Percentiles rank a stretch among this genome's conserved stretches.
Conservation (phyloP, 768 basidiomycete genomes). For the Dioszegia crocea region DNA sequence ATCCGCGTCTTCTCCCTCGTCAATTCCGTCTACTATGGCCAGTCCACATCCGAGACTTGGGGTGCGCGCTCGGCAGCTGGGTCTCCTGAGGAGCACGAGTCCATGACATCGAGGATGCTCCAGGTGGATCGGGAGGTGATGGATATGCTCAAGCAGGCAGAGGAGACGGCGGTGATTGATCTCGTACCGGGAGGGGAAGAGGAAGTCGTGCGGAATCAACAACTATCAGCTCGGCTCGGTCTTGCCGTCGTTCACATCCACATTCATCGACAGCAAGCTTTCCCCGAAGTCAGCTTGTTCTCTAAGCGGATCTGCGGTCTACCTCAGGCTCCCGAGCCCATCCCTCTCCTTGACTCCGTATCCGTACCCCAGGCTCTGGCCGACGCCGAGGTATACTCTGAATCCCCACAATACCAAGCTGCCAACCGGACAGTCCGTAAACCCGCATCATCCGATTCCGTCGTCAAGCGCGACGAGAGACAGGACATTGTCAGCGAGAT, state of each 20-base stretch:
- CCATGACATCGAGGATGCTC: slow-evolving; percentile 19
- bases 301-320: slow-evolving; percentile 47
- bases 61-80: neutral
- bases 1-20: slow-evolving; percentile 37
- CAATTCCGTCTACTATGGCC: slow-evolving; percentile 37
- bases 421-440: neutral
- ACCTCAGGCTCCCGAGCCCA: slow-evolving; percentile 26
- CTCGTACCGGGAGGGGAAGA: slow-evolving; percentile 48
- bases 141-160: slow-evolving; percentile 41
- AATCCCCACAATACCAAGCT: neutral
- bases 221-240: slow-evolving; percentile 43
- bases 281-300: slow-evolving; percentile 49
- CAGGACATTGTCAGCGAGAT: slow-evolving; percentile 20
- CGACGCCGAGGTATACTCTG: neutral
- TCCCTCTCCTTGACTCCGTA: neutral
- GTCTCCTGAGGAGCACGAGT: slow-evolving; percentile 5
- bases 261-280: slow-evolving; percentile 48
- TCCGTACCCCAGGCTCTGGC: slow-evolving; percentile 2
- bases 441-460: neutral
- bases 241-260: slow-evolving; percentile 46
- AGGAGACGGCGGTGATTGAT: slow-evolving; percentile 38
- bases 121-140: slow-evolving; percentile 35
- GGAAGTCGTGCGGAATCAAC: slow-evolving; percentile 48
- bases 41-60: slow-evolving; percentile 10
- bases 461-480: neutral